A percentile compares a stretch with the other conserved stretches of the same genome.
Conservation (phyloP, 2,329 filamentous ascomycete genomes). For the Uncinocarpus reesii region DNA sequence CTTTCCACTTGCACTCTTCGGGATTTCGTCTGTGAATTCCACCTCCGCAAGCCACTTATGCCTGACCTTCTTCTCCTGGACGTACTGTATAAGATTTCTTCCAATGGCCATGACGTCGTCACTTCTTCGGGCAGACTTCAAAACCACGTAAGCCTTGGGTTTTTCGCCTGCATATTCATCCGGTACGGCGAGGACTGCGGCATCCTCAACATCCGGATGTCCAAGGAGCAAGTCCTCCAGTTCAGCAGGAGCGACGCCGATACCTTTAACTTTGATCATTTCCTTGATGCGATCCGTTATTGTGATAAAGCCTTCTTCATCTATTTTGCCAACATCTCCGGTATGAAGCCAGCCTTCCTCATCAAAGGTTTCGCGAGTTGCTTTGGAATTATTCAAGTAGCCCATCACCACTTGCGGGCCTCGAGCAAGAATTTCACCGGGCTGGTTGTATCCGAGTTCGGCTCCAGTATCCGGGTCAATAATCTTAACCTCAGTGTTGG, state of each 20-base stretch:
- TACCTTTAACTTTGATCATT: slow-evolving; percentile 56
- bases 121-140: slow-evolving; percentile 25
- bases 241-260: slow-evolving; percentile 60
- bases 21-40: slow-evolving; percentile 37
- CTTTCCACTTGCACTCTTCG: slow-evolving; percentile 42
- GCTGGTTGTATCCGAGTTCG: slow-evolving; percentile 53
- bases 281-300: slow-evolving; percentile 77
- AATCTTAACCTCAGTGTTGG: slow-evolving; percentile 72
- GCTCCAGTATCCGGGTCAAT: slow-evolving; percentile 46
- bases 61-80: slow-evolving; percentile 55
- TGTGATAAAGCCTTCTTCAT: slow-evolving; percentile 69
- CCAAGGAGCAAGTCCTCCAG: slow-evolving; percentile 47
- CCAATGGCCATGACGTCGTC: slow-evolving; percentile 27
- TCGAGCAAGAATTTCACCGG: slow-evolving; percentile 57
- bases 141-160: slow-evolving; percentile 49
- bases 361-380: slow-evolving; percentile 47
- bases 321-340: slow-evolving; percentile 72
- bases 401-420: slow-evolving; percentile 55
- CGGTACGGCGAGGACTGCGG: slow-evolving; percentile 53
- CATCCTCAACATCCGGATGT: slow-evolving; percentile 47
- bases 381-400: slow-evolving; percentile 50
- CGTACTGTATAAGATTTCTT: slow-evolving; percentile 47
- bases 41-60: slow-evolving; percentile 38
- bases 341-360: slow-evolving; percentile 79
- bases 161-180: slow-evolving; percentile 50